phyloP scores from a whole-genome alignment of 2,329 filamentous ascomycete genomes.

The Fusarium sp. region DNA sequence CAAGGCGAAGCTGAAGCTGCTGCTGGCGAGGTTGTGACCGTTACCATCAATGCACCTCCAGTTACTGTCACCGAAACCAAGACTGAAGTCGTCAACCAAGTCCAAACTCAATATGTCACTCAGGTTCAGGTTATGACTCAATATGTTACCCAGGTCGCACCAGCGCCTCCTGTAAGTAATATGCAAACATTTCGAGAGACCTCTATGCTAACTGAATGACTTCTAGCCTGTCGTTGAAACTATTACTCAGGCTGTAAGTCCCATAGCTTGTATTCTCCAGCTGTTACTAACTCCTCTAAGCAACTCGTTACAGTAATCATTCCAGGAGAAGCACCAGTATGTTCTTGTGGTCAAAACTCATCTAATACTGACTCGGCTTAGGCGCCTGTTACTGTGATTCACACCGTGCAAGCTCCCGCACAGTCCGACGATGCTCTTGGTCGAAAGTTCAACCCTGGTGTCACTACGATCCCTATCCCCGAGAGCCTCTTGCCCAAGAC shows the following conservation, averaged over 20 bases:
- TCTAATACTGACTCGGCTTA: constrained; percentile 4
- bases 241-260: constrained; percentile 15
- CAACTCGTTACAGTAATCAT: constrained; percentile 30
- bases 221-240: constrained; percentile 24
- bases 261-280: background rate
- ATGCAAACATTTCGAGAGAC: too few species aligned
- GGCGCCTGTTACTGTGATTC: constrained; percentile 32
- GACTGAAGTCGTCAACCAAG: constrained; percentile 15
- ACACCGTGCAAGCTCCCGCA: constrained; percentile 25
- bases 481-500: constrained; percentile 43
- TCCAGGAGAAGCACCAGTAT: constrained; percentile 33
- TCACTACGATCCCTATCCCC: constrained; percentile 45
- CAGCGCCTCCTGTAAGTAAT: constrained; percentile 28
- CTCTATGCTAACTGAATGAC: background rate
- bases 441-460: constrained; percentile 30
- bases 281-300: background rate
- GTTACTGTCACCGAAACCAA: constrained; percentile 21
- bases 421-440: constrained; percentile 12
- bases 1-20: background rate
- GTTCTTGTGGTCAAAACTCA: background rate
- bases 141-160: constrained; percentile 17
- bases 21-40: constrained; percentile 28
- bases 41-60: constrained; percentile 24
- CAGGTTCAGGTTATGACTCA: constrained; percentile 17
- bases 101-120: constrained; percentile 31